Evolutionary conservation across 2,329 filamentous ascomycete species (phyloP).

Genomic region (Sporothrix globosa): DNA sequence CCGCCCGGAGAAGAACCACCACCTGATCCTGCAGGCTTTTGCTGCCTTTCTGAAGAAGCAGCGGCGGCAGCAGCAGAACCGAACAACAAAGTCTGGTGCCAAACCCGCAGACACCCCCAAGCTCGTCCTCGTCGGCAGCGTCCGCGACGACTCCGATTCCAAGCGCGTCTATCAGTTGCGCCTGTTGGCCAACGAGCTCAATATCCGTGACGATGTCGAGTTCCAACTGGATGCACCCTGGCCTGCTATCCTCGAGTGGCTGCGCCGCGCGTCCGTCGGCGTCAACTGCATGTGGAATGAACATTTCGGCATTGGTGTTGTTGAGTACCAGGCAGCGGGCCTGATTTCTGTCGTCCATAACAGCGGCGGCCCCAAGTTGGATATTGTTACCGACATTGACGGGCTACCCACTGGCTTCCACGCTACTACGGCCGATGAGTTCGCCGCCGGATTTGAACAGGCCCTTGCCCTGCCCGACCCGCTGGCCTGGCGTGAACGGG

Average conservation of each 20-base stretch:
- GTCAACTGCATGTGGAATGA: conserved; percentile 99
- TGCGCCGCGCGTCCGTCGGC: conserved; percentile 76
- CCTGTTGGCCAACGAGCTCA: conserved; percentile 81
- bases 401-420: conserved; percentile 87
- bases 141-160: conserved; percentile 80
- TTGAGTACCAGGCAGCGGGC: conserved; percentile 96
- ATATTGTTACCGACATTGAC: conserved; percentile 84
- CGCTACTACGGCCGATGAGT: conserved; percentile 76
- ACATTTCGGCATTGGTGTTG: conserved; percentile 97
- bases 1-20: conserved; percentile 94
- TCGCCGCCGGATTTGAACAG: conserved; percentile 76
- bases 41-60: conserved; percentile 68
- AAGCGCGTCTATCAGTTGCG: conserved; percentile 87
- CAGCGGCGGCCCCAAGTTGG: conserved; percentile 87
- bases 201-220: conserved; percentile 79
- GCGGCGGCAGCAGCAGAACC: not conserved
- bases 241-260: conserved; percentile 80
- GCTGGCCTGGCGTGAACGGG: conserved; percentile 72
- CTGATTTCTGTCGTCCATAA: conserved; percentile 91
- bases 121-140: conserved; percentile 85
- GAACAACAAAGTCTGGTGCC: not conserved
- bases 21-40: conserved; percentile 82
- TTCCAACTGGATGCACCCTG: conserved; percentile 91
- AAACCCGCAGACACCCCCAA: conserved; percentile 52
- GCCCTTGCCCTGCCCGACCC: conserved; percentile 74